Conservation (phyloP, 345 rosid genomes). For the Brassica incana region DNA sequence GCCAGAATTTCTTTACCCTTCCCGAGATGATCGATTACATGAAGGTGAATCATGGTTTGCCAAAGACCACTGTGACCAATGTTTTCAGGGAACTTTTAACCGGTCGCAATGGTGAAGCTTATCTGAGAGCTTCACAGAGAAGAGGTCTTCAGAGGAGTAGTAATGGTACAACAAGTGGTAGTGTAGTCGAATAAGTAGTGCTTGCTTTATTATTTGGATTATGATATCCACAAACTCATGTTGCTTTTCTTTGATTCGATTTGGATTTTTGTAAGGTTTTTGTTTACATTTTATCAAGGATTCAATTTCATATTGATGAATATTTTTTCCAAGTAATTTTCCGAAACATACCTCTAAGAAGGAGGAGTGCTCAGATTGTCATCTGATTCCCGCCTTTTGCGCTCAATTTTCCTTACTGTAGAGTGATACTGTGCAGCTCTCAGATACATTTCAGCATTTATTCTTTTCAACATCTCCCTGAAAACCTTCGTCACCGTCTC, state of each 20-base stretch:
- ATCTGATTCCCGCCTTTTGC: not conserved
- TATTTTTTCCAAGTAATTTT: not conserved
- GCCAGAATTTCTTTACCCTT: not conserved
- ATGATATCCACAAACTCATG: not conserved
- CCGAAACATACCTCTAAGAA: not conserved
- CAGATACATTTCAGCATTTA: not conserved
- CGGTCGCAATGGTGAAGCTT: not conserved
- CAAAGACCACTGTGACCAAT: not conserved
- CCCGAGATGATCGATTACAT: not conserved
- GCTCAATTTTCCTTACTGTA: not conserved
- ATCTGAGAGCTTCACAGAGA: not conserved
- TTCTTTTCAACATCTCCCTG: not conserved
- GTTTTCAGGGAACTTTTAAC: not conserved
- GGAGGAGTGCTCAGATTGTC: not conserved
- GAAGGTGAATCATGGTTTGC: not conserved
- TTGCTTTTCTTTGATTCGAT: not conserved
- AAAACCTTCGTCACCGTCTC: not conserved
- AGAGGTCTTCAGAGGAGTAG: not conserved
- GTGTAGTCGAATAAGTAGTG: not conserved
- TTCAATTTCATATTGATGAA: not conserved
- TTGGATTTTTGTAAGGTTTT: not conserved
- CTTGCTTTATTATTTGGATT: not conserved
- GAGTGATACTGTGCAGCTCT: not conserved
- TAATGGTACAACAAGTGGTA: not conserved
- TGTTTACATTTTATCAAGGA: not conserved